Base-by-base conservation (phyloP, 2,329 filamentous ascomycete genomes). In the Diplodia scrobiculata region DNA sequence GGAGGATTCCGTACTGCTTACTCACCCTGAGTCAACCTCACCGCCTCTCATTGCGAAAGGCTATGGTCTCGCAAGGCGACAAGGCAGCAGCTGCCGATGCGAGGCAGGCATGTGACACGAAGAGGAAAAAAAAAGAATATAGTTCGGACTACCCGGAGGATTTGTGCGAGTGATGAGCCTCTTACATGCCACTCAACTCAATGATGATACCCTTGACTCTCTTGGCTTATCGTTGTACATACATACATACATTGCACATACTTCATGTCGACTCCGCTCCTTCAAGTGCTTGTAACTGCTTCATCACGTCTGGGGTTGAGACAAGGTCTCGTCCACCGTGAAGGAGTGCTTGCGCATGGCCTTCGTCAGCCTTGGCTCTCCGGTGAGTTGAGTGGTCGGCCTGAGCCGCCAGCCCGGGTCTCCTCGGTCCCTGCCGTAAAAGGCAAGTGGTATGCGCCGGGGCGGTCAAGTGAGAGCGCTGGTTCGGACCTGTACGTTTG, bases 151-250 rank as follows among this genome's bases (percentile, higher is more conserved):
- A 14, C 45, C 54, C 25, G 55, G n/a, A 48, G 55, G 38, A 48
- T 29, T 45, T 45, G 5, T 36, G 29, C 38, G 19, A 45, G 25
- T 60, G 25, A 27, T 36, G 29, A 53, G 25, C 5, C 25, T 25
- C 25, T 25, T 25, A 25, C 25, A 25, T 55, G 27, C 55, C 19
- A 14, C 38, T 32, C 38, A 47, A 38, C 27, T 48, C 38, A 54
- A 54, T 13, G n/a, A 60, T 60, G 55, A 60, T 60, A 60, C 38
- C 38, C 55, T 48, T 27, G n/a, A 32, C 13, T 58, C 48, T 47
- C 45, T 32, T 19, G 25, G 55, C 38, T 60, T 60, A 34, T 60
- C 29, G 38, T 60, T 32, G 55, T 48, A 47, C 38, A 19, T 19
- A n/a, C 10, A 6, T 10, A 11, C 32, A 32, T 6, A 41, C n/a